Evolutionary conservation across 257 asterid genomes (phyloP).

Genomic region (Fraxinus cuspidata): DNA sequence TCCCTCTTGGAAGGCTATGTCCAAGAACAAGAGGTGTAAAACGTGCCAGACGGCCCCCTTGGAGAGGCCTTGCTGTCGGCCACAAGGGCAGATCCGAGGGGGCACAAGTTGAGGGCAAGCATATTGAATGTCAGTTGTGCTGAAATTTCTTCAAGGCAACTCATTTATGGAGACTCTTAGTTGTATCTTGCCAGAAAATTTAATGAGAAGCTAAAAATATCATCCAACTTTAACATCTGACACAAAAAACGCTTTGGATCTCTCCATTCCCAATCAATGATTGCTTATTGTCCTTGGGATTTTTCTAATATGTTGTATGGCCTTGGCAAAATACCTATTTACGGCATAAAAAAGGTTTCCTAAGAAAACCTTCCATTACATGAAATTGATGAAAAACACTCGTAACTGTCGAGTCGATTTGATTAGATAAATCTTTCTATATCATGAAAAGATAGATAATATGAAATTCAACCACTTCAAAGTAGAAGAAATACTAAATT

Average conservation of each 20-base stretch:
- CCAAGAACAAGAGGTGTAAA: not conserved
- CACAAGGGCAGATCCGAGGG: not conserved
- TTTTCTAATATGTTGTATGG: not conserved
- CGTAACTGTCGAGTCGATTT: not conserved
- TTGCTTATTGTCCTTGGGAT: not conserved
- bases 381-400: not conserved
- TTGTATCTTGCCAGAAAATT: not conserved
- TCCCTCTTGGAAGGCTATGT: not conserved
- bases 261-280: not conserved
- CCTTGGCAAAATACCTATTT: not conserved
- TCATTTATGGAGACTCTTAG: not conserved
- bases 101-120: not conserved
- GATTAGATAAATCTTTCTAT: not conserved
- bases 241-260: not conserved
- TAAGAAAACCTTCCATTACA: not conserved
- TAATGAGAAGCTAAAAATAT: not conserved
- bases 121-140: not conserved
- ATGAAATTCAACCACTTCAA: not conserved
- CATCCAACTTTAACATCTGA: not conserved
- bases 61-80: too few species aligned
- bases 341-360: too few species aligned
- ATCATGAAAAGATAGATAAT: too few species aligned
- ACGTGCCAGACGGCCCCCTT: not conserved
- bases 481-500: slow-evolving; percentile 5
- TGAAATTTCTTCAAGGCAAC: not conserved